Percentiles rank a stretch among this genome's conserved stretches.
phyloP scores from a whole-genome alignment of 805 yeast species.

The Starmera pachycereana region DNA sequence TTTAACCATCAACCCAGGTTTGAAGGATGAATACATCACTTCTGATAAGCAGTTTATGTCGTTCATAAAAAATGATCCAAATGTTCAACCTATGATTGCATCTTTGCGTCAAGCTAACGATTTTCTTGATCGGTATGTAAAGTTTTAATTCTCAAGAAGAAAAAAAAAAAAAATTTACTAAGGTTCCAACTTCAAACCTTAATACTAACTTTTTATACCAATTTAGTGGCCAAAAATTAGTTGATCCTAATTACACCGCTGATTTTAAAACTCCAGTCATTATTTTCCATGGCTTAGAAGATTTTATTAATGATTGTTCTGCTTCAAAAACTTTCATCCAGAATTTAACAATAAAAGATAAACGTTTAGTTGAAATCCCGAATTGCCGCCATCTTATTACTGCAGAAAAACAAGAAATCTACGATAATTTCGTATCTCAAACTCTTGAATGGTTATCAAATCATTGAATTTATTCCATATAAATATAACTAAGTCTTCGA shows the following conservation, averaged over 20 bases:
- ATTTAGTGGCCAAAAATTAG: conserved; percentile 44
- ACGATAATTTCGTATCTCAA: conserved; percentile 8
- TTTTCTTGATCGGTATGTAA: conserved; percentile 31
- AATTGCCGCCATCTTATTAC: conserved; percentile 35
- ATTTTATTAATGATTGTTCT: conserved; percentile 44
- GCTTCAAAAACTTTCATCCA: conserved; percentile 11
- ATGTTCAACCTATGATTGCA: conserved; percentile 38
- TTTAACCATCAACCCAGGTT: conserved; percentile 41
- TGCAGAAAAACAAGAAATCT: conserved; percentile 35
- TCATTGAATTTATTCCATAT: neutral
- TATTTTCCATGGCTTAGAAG: conserved; percentile 54
- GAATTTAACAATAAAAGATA: conserved; percentile 9
- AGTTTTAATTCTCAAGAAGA: no score
- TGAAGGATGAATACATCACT: conserved; percentile 46
- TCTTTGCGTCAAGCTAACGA: conserved; percentile 47
- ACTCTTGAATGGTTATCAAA: neutral
- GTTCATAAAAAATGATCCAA: conserved; percentile 33
- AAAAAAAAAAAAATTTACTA: no score
- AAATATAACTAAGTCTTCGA: neutral
- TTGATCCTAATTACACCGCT: conserved; percentile 24
- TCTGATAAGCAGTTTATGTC: conserved; percentile 34
- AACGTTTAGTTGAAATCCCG: conserved; percentile 10
- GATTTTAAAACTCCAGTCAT: conserved; percentile 34
- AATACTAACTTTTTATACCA: conserved; percentile 1
- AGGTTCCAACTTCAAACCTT: neutral